A percentile compares a stretch with the other conserved stretches of the same genome.
phyloP scores from a whole-genome alignment of 176 grass and related monocot species.

The Ampelocalamus luodianensis region DNA sequence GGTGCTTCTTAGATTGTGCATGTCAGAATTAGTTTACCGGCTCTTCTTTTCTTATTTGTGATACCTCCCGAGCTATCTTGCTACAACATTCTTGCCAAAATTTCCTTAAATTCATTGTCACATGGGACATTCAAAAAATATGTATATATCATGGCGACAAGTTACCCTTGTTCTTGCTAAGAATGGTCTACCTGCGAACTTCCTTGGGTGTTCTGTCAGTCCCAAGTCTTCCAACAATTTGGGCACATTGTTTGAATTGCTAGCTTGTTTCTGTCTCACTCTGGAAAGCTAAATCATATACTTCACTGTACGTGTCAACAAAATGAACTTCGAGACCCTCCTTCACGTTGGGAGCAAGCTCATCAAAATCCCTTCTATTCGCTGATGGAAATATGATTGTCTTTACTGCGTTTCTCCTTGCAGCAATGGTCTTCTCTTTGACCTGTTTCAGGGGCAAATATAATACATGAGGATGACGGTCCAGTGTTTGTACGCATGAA shows the following conservation, averaged over 20 bases:
- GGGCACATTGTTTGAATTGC: conserved; percentile 12
- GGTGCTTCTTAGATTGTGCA: not conserved
- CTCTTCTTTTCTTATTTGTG: conserved; percentile 27
- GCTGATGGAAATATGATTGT: conserved; percentile 87
- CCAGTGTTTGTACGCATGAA: not conserved
- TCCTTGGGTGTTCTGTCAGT: not conserved
- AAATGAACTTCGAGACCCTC: conserved; percentile 93
- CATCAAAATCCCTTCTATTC: conserved; percentile 91
- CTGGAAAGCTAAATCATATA: conserved; percentile 73
- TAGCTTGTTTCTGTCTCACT: conserved; percentile 49
- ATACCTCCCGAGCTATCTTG: conserved; percentile 18
- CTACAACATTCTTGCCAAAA: conserved; percentile 34
- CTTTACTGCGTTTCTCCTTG: conserved; percentile 78
- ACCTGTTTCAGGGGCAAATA: conserved; percentile 60
- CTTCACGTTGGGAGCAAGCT: conserved; percentile 88
- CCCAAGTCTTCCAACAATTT: conserved; percentile 15
- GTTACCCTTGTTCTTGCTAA: conserved; percentile 23
- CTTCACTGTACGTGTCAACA: conserved; percentile 77
- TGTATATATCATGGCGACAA: not conserved
- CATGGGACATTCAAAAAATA: not conserved
- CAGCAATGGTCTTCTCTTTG: conserved; percentile 99
- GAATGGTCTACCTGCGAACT: conserved; percentile 33
- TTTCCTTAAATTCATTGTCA: not conserved
- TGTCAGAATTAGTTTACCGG: not conserved
- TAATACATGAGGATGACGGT: not conserved